Evolutionary conservation across 495 filamentous ascomycete species (phyloP), one percentile per base, ranked within the genome.

Genomic region (Penicillium flavigenum): DNA sequence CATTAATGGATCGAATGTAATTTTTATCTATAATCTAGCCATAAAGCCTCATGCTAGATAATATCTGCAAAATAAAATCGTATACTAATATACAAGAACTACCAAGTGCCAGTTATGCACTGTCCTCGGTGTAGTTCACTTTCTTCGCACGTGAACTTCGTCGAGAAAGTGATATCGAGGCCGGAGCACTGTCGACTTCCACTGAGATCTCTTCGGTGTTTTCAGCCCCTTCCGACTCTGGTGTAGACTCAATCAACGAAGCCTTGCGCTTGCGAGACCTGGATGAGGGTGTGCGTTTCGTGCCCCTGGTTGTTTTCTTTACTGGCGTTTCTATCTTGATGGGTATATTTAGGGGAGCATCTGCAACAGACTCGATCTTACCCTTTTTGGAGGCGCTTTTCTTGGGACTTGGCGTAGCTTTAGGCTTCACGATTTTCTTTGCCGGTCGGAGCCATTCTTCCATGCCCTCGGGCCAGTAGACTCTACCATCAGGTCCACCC

Each of bases 381-480:
- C 47, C 41, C 44, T 71, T 72, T 44, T 68, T 71, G 3, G 62
- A 36, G 7, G 50, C 47, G 8, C 51, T 47, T 9, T 61, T 50
- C 50, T 67, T 67, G 1, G 69, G 63, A 46, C 64, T 74, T 46
- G 51, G 43, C 0, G 60, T 8, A 56, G 73, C 32, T 47, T 78
- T 91, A 52, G 83, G 82, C 60, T 85, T 88, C 0, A 86, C 72
- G 36, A 86, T 76, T 55, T 86, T 81, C 73, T 94, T 96, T 59
- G 74, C 79, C 0, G 91, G 92, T 53, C 88, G 81, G 43, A 96
- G 76, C 92, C 92, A 97, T 51, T 93, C 88, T 68, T 97, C 94
- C 80, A 88, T 89, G 1, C 89, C 90, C 0, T 82, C 79, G 0
- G 91, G 92, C 93, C 94, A 97, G 68, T 96, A 97, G 1, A 97